Evolutionary conservation across 352 stramenopile species (phyloP).

Genomic region (Nothophytophthora sp.): DNA sequence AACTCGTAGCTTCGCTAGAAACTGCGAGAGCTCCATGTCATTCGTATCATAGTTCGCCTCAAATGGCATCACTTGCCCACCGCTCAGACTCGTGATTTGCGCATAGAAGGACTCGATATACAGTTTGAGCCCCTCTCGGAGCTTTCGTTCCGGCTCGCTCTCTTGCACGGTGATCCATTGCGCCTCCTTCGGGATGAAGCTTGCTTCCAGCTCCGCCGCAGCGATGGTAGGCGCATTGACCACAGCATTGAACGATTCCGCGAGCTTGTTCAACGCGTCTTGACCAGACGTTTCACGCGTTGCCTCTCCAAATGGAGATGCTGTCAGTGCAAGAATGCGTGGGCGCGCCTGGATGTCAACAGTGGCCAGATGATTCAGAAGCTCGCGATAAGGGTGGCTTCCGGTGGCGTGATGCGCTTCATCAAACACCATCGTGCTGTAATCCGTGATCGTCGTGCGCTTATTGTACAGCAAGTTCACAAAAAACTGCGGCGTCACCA

Average conservation of each 20-base stretch:
- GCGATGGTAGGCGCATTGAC: slow-evolving; percentile 67
- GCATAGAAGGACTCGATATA: slow-evolving; percentile 50
- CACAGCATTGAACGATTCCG: slow-evolving; percentile 43
- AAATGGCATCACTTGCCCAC: slow-evolving; percentile 39
- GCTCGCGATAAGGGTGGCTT: slow-evolving; percentile 59
- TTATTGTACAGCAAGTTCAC: slow-evolving; percentile 51
- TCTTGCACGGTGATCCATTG: slow-evolving; percentile 59
- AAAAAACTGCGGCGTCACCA: slow-evolving; percentile 76
- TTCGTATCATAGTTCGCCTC: slow-evolving; percentile 52
- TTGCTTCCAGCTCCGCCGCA: slow-evolving; percentile 41
- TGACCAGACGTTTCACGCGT: slow-evolving; percentile 38
- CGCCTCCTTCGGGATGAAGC: slow-evolving; percentile 57
- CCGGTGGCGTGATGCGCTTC: slow-evolving; percentile 77
- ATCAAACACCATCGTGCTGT: slow-evolving; percentile 79
- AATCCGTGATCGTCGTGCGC: slow-evolving; percentile 45
- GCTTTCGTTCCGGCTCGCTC: slow-evolving; percentile 27
- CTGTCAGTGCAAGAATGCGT: slow-evolving; percentile 65
- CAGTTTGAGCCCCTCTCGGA: slow-evolving; percentile 41
- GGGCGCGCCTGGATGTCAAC: slow-evolving; percentile 30
- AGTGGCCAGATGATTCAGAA: slow-evolving; percentile 43
- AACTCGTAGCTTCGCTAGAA: slow-evolving; percentile 44
- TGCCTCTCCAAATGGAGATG: slow-evolving; percentile 71
- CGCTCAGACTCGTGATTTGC: slow-evolving; percentile 22
- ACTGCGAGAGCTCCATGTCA: slow-evolving; percentile 53
- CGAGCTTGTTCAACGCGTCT: slow-evolving; percentile 38